Evolutionary conservation across 148 eudicot species (phyloP), one percentile per base, ranked within the genome.

Genomic region (Camellia japonica): DNA sequence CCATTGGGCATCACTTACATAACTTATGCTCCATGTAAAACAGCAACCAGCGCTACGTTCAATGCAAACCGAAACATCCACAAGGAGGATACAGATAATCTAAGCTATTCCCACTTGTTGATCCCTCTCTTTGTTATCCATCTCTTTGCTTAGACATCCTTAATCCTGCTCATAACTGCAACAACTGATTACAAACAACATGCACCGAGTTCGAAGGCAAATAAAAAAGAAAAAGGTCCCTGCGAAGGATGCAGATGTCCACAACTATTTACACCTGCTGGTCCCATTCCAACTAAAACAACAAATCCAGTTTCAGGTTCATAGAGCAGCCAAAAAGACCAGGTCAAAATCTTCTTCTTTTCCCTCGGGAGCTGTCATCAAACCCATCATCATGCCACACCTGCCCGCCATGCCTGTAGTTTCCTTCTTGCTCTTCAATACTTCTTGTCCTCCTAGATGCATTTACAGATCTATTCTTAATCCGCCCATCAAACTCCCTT

Each of bases 361-460:
- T 86, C 76, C n/a, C 46, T 19, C 80, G 67, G n/a, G 86, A 77
- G 72, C 5, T 75, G 46, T 75, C 88, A 46, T 52, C 77, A 78
- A 83, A 80, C 8, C 79, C 83, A 54, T 86, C 81, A 63, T 83
- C 88, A 86, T 80, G 85, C 88, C 88, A 86, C 23, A 73, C 83
- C 79, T 83, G 73, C 60, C 71, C 86, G 30, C 44, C 59, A 5
- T 68, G 80, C 59, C 88, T 76, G 77, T 74, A 81, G 56, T 75
- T 83, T 49, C 82, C 87, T 47, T 82, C 81, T 42, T 73, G 85
- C 68, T 84, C 85, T 55, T 87, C 89, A 46, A 79, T 77, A 74
- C 30, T 63, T 74, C 89, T 84, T 4, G 71, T 74, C 73, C 85
- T 76, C 58, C 89, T 75, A 19, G 83, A 76, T 13, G 67, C 75